Percentiles rank a stretch among this genome's conserved stretches.
phyloP scores from a whole-genome alignment of 495 filamentous ascomycete genomes.

The Letharia lupina region DNA sequence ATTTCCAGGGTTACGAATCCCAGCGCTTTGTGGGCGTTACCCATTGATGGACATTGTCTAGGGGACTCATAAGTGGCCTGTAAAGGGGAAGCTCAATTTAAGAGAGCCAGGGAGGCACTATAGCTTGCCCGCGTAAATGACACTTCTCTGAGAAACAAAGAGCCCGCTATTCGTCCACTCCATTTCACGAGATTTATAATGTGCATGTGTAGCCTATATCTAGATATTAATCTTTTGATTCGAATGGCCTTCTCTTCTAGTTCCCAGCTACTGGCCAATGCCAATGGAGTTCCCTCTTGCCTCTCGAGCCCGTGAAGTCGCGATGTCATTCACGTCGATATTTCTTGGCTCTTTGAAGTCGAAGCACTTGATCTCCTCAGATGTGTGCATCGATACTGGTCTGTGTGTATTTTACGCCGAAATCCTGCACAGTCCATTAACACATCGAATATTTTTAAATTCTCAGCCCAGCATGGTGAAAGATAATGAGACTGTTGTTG shows the following conservation, averaged over 20 bases:
- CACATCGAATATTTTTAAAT: not conserved
- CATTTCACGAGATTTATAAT: not conserved
- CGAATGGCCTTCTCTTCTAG: not conserved
- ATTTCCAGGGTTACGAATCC: not conserved
- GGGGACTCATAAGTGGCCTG: too few species aligned
- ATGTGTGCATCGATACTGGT: not conserved
- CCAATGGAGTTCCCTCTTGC: not conserved
- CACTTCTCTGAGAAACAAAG: too few species aligned
- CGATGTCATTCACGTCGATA: conserved; percentile 4
- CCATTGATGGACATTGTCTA: too few species aligned
- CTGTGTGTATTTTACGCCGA: not conserved
- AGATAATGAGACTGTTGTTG: conserved; percentile 47
- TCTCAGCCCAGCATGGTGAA: conserved; percentile 45
- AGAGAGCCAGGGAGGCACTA: too few species aligned
- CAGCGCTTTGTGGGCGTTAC: not conserved
- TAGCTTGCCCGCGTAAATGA: too few species aligned
- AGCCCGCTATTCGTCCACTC: too few species aligned
- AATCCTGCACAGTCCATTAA: not conserved
- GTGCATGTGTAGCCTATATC: not conserved
- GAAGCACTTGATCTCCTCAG: not conserved
- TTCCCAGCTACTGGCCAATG: not conserved
- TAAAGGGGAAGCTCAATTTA: too few species aligned
- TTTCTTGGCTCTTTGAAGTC: not conserved
- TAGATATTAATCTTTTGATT: not conserved
- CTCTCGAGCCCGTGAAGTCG: not conserved